Evolutionary conservation across 768 basidiomycete species (phyloP).

Genomic region (Suillus luteus): DNA sequence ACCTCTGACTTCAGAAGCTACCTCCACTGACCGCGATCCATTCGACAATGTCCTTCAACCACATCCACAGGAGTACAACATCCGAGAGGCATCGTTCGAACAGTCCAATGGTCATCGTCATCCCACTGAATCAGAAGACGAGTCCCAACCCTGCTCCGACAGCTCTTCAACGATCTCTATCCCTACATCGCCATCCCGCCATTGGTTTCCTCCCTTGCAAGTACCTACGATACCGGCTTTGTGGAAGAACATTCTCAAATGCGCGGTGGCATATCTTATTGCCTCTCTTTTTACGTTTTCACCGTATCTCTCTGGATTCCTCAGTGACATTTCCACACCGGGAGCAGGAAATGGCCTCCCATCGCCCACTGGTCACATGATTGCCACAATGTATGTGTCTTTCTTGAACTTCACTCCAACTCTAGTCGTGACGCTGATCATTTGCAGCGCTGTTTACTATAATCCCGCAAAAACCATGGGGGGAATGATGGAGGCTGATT

Average conservation of each 20-base stretch:
- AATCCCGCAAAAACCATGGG: constrained; percentile 94
- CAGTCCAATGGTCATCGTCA: neutral
- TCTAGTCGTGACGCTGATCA: constrained; percentile 7
- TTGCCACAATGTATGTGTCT: constrained; percentile 82
- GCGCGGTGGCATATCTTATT: constrained; percentile 86
- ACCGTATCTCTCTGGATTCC: constrained; percentile 66
- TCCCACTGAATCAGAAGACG: constrained; percentile 11
- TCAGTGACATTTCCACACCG: constrained; percentile 60
- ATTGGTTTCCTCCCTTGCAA: constrained; percentile 18
- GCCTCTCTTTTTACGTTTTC: constrained; percentile 93
- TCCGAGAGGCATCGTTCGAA: neutral
- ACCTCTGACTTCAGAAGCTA: constrained; percentile 12
- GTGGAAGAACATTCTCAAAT: constrained; percentile 83
- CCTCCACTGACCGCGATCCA: neutral
- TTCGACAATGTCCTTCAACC: neutral
- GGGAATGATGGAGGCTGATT: constrained; percentile 88
- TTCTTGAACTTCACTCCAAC: neutral
- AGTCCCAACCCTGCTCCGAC: constrained; percentile 19
- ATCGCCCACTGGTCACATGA: constrained; percentile 84
- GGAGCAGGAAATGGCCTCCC: constrained; percentile 51
- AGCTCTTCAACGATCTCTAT: constrained; percentile 13
- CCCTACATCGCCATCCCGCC: constrained; percentile 16
- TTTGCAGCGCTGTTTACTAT: constrained; percentile 74
- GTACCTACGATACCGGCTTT: constrained; percentile 48
- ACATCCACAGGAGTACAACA: neutral